Evolutionary conservation across 495 filamentous ascomycete species (phyloP).

Genomic region (Aspergillus olivimuriae): DNA sequence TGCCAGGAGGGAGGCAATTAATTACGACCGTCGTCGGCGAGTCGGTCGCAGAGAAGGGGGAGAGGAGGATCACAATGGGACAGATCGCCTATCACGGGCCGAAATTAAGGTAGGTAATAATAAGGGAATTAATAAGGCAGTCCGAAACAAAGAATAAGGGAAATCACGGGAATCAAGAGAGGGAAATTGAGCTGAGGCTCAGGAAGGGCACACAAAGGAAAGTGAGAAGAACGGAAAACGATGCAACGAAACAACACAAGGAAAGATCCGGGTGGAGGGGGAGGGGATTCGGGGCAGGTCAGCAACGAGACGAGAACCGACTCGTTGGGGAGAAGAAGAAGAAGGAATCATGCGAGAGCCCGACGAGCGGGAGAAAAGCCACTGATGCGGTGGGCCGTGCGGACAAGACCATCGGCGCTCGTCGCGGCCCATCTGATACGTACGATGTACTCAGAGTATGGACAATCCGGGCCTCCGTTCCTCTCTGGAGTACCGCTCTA

Average conservation of each 20-base stretch:
- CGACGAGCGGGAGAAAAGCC: conserved; percentile 3
- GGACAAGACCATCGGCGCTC: too few relatives aligned
- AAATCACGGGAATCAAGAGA: conserved; percentile 1
- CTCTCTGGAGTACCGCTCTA: too few relatives aligned
- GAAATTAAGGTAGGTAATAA: not conserved
- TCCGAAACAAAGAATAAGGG: not conserved
- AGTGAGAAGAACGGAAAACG: conserved; percentile 5
- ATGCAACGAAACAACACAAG: conserved; percentile 7
- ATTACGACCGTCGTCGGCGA: too few relatives aligned
- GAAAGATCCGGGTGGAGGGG: conserved; percentile 8
- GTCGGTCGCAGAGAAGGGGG: too few relatives aligned
- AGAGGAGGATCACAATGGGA: too few relatives aligned
- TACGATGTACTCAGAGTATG: too few relatives aligned
- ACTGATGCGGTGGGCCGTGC: conserved; percentile 2
- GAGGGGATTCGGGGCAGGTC: conserved; percentile 3
- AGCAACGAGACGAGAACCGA: conserved; percentile 13
- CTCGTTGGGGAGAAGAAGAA: conserved; percentile 20
- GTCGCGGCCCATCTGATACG: too few relatives aligned
- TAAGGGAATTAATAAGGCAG: not conserved
- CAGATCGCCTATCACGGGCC: not conserved
- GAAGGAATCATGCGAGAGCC: conserved; percentile 3
- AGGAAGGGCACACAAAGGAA: conserved; percentile 4
- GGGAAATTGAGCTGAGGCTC: conserved; percentile 3
- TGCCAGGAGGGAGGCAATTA: not conserved
- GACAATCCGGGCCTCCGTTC: too few relatives aligned